Base-by-base conservation (phyloP, 73 alveolate genomes). In the Tetrahymena thermophila region DNA sequence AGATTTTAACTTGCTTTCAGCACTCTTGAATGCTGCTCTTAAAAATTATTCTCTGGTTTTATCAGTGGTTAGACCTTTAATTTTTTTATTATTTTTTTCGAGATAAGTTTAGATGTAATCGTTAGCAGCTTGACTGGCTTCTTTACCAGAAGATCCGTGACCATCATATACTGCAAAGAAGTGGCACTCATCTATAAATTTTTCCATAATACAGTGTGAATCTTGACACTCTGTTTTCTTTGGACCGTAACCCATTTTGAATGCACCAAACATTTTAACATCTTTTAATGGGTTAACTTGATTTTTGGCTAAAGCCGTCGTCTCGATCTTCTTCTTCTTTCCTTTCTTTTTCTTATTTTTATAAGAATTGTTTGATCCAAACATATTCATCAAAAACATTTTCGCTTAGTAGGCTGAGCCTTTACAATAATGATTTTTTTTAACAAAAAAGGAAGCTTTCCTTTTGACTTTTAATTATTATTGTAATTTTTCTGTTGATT, bases 111-210 rank as follows among this genome's bases (percentile, higher is more conserved):
- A 89, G 57, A 95, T 95, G 57, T 95, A 95, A 95, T 95, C 97
- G 85, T 95, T 95, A 37, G 97, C 97, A 34, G 97, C 97, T 37
- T 95, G 83, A 34, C 95, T 71, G 56, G 97, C 97, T 95, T 95
- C 97, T 34, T 95, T 95, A 16, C 97, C 97, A 31, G 97, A 95
- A 43, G 97, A 95, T 31, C 97, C 97, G 85, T 95, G 97, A 10
- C 97, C 97, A 56, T 95, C 97, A 85, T 95, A 95, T 1, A 95
- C 97, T 35, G 97, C 97, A 89, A 50, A 95, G 83, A 95, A 95
- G 94, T 95, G 71, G 84, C 97, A 95, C 25, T 95, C 97, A 85
- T 95, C 97, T 55, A 83, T 43, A 35, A 95, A 95, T 93, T 93
- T 95, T 35, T 95, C 97, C 93, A 95, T 89, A 34, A 93, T 95